A percentile compares a stretch with the other conserved stretches of the same genome.
These are phyloP conservation scores for Rhododendron vialii DNA, from an alignment of 148 eudicot genomes.

Conservation along the genomic window DNA sequence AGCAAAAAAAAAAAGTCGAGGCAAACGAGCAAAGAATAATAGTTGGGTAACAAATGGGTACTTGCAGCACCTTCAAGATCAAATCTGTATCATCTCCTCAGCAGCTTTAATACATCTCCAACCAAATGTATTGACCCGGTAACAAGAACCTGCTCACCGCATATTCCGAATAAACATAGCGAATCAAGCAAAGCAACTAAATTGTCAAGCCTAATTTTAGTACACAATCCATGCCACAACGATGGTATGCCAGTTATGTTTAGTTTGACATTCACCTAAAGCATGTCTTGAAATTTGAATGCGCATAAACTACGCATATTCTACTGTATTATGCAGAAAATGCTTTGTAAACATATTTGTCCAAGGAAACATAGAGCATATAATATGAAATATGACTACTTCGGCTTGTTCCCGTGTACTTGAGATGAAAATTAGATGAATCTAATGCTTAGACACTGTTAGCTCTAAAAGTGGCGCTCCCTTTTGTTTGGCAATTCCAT, in stretches of 20 bases:
- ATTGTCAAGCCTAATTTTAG: not conserved
- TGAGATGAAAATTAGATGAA: not conserved
- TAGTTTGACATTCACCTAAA: not conserved
- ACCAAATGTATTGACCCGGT: slow-evolving; percentile 88
- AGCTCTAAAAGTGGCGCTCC: too few species aligned
- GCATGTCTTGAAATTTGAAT: not conserved
- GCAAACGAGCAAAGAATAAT: not conserved
- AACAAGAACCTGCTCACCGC: slow-evolving; percentile 61
- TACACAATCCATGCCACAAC: not conserved
- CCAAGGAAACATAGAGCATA: too few species aligned
- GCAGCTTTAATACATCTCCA: slow-evolving; percentile 74
- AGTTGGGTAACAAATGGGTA: not conserved
- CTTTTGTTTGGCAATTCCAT: too few species aligned
- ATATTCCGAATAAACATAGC: not conserved
- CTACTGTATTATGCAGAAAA: too few species aligned
- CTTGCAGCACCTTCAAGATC: not conserved
- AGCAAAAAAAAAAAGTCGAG: not conserved
- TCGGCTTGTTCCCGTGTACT: not conserved
- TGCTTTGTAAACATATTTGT: too few species aligned
- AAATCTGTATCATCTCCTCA: slow-evolving; percentile 33
- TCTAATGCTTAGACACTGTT: too few species aligned
- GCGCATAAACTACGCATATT: not conserved
- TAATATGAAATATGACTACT: too few species aligned
- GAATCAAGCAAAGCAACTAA: not conserved
- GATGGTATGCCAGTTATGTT: too few species aligned